Evolutionary conservation across 345 rosid species (phyloP), one percentile per base, ranked within the genome.

Genomic region (Salix viminalis): DNA sequence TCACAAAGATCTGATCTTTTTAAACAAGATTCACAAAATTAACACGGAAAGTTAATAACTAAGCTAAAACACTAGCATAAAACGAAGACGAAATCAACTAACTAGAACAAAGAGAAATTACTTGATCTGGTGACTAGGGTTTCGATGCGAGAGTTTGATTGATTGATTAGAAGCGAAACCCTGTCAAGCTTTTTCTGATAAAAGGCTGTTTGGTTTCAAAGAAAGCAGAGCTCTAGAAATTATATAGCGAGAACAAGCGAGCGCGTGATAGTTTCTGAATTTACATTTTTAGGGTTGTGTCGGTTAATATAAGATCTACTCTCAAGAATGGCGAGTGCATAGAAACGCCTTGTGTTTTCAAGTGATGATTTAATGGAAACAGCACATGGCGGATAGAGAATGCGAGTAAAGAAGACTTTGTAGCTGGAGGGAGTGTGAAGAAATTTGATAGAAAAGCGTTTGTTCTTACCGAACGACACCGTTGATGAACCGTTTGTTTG

Each of bases 111-210:
- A 64, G 2, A 14, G 62, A 62, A 68, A 19, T 52, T 75, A 87
- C 88, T 88, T 71, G 87, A 80, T 83, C 86, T 72, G 80, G 50
- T 44, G 72, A 58, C 70, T 79, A 69, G 85, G 84, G 84, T 74
- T 85, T 76, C 60, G 48, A 19, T 24, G 73, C 44, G 21, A 12
- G 62, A 62, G 24, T 60, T 2, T 32, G 37, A 16, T 8, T 54
- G 64, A 58, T 32, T 12, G 65, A 23, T 75, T 10, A 3, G 21
- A 16, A 46, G 64, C 26, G 60, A 81, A 80, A 74, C 76, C 84
- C 84, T 36, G 81, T 34, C 82, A 9, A 64, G 78, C 83, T 26
- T 70, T 28, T 58, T 34, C 42, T 1, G 58, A 67, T 6, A 14
- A 16, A 28, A 32, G 54, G 26, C 32, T 8, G 34, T 32, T 61